phyloP scores from a whole-genome alignment of 1,284 basidiomycete species.

The Trametes polyzona region DNA sequence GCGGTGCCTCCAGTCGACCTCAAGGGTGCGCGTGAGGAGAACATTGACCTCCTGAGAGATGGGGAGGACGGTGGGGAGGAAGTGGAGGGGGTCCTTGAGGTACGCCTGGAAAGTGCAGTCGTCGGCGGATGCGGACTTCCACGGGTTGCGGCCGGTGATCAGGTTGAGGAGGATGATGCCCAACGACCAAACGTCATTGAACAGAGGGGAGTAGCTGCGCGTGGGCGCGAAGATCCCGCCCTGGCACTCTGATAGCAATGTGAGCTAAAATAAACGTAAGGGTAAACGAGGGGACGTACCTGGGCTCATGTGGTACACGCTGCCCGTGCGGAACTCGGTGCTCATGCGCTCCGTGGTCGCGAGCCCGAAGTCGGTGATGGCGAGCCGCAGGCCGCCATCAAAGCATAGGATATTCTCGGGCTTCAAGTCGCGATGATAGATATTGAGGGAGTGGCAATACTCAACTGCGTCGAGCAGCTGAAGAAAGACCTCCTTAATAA shows the following conservation, averaged over 20 bases:
- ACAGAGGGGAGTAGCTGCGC: conserved; percentile 82
- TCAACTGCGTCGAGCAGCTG: conserved; percentile 95
- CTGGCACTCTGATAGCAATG: conserved; percentile 75
- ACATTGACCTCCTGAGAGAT: conserved; percentile 74
- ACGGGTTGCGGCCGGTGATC: conserved; percentile 94
- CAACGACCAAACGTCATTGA: conserved; percentile 97
- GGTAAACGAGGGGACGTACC: conserved; percentile 51
- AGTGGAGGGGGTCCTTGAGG: conserved; percentile 62
- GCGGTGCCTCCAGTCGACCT: conserved; percentile 72
- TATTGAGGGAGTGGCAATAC: conserved; percentile 85
- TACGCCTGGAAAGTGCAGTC: conserved; percentile 82
- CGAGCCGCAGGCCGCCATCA: conserved; percentile 78
- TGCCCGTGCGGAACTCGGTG: conserved; percentile 94
- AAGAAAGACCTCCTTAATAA: conserved; percentile 88
- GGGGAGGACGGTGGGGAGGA: conserved; percentile 75
- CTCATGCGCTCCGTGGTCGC: conserved; percentile 90
- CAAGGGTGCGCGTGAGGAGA: conserved; percentile 71
- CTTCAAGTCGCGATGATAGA: conserved; percentile 97
- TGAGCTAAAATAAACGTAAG: conserved; percentile 11
- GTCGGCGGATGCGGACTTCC: conserved; percentile 90
- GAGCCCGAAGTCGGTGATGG: conserved; percentile 96
- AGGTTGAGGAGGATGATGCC: conserved; percentile 97
- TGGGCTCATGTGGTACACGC: conserved; percentile 96
- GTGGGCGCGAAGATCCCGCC: conserved; percentile 77
- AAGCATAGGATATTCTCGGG: conserved; percentile 97